Evolutionary conservation across 768 basidiomycete species (phyloP).

Genomic region (Amanita rimosa): DNA sequence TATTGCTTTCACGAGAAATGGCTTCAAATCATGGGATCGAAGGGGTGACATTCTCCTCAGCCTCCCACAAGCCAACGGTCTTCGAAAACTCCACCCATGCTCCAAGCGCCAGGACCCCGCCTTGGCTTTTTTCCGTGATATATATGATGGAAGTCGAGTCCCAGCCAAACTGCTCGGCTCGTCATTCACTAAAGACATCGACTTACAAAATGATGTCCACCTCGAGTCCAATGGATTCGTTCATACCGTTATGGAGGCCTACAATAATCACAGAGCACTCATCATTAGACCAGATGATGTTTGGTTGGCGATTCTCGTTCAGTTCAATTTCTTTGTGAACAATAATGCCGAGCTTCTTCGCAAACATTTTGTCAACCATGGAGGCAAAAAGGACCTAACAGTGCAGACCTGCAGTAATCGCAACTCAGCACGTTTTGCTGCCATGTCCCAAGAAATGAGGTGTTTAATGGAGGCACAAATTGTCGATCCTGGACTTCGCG

Average conservation of each 20-base stretch:
- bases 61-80: too few relatives aligned
- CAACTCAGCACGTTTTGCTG: constrained; percentile 15
- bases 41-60: too few relatives aligned
- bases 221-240: constrained; percentile 23
- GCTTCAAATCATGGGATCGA: too few relatives aligned
- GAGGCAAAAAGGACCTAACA: constrained; percentile 16
- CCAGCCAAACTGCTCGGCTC: background rate
- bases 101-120: background rate
- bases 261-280: constrained; percentile 18
- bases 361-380: constrained; percentile 16
- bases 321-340: constrained; percentile 20
- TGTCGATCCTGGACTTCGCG: constrained; percentile 14
- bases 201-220: constrained; percentile 6
- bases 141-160: background rate
- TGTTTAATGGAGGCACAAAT: constrained; percentile 6
- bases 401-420: constrained; percentile 8
- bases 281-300: constrained; percentile 13
- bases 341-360: constrained; percentile 18
- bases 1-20: too few relatives aligned
- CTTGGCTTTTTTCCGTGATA: background rate
- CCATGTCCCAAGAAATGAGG: constrained; percentile 16
- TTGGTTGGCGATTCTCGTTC: constrained; percentile 22
- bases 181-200: background rate
- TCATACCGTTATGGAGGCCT: constrained; percentile 21
- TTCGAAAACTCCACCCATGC: too few relatives aligned